Evolutionary conservation across 2,329 filamentous ascomycete genomes (phyloP).

Genomic region (Colletotrichum viniferum): DNA sequence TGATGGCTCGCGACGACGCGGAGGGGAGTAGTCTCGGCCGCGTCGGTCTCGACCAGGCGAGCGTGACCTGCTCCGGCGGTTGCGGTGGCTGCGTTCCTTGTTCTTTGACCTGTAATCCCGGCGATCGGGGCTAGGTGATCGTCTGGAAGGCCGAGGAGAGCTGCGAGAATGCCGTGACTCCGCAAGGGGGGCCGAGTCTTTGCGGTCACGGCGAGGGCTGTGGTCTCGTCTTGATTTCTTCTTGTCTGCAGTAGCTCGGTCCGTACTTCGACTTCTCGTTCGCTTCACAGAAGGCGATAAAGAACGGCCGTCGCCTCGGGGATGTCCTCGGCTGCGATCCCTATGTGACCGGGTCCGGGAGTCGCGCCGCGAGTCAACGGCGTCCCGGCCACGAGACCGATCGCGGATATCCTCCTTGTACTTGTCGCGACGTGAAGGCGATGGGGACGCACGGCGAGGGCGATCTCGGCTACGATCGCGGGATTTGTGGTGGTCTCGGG

Average conservation of each 20-base stretch:
- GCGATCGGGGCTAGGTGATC: conserved; percentile 2
- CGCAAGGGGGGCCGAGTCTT: background rate
- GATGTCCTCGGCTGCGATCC: conserved; percentile 13
- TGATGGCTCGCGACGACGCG: conserved; percentile 10
- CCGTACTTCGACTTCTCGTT: conserved; percentile 16
- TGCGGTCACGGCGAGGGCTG: conserved; percentile 16
- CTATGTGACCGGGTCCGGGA: conserved; percentile 7
- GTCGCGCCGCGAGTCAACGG: conserved; percentile 16
- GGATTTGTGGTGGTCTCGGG: conserved; percentile 7
- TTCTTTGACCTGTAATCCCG: background rate
- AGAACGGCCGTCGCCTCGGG: conserved; percentile 8
- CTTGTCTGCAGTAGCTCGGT: background rate
- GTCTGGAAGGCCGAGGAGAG: conserved; percentile 8
- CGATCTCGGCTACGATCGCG: conserved; percentile 28
- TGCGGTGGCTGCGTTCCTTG: conserved; percentile 8
- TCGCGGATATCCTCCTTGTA: background rate
- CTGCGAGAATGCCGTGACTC: background rate
- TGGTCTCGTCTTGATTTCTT: conserved; percentile 14
- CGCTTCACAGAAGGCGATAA: conserved; percentile 16
- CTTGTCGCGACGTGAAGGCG: conserved; percentile 17
- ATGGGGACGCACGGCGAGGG: conserved; percentile 29
- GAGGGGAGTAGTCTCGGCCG: conserved; percentile 6
- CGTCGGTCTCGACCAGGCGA: conserved; percentile 10
- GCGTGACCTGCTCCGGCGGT: conserved; percentile 20
- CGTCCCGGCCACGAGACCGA: conserved; percentile 15